phyloP scores from a whole-genome alignment of 257 asterid genomes.

The Solanum phureja region DNA sequence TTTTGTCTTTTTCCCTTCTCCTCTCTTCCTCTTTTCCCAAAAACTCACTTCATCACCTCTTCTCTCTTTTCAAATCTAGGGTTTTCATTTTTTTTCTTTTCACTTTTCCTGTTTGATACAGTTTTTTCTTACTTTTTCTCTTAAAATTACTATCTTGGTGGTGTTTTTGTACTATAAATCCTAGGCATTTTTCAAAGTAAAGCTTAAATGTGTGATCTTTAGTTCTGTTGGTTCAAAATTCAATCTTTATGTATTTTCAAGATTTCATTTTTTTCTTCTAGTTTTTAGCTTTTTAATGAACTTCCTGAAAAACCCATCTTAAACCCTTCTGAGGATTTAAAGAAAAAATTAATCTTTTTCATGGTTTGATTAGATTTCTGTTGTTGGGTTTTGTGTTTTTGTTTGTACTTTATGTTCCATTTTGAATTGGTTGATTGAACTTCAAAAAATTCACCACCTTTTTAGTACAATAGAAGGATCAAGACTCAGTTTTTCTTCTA shows the following conservation, averaged over 20 bases:
- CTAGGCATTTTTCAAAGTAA: constrained; percentile 27
- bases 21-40: constrained; percentile 28
- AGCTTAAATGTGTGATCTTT: constrained; percentile 25
- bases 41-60: constrained; percentile 7
- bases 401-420: not conserved
- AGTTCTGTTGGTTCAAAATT: constrained; percentile 6
- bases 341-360: not conserved
- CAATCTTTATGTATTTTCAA: not conserved
- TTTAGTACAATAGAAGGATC: not conserved
- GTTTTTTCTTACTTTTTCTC: constrained; percentile 3
- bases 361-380: constrained; percentile 2
- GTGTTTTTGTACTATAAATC: constrained; percentile 14
- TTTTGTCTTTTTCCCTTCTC: constrained; percentile 63
- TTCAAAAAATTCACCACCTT: not conserved
- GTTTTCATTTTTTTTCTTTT: constrained; percentile 24
- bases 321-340: constrained; percentile 30
- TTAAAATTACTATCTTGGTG: constrained; percentile 10
- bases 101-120: constrained; percentile 3
- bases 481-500: not conserved
- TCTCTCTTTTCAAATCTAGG: constrained; percentile 66
- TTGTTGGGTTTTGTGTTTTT: not conserved
- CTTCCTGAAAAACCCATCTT: constrained; percentile 45
- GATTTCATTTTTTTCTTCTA: constrained; percentile 4
- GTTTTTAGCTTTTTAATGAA: not conserved
- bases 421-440: not conserved